phyloP scores from a whole-genome alignment of 2,329 filamentous ascomycete genomes.

The Sporothrix curviconia region DNA sequence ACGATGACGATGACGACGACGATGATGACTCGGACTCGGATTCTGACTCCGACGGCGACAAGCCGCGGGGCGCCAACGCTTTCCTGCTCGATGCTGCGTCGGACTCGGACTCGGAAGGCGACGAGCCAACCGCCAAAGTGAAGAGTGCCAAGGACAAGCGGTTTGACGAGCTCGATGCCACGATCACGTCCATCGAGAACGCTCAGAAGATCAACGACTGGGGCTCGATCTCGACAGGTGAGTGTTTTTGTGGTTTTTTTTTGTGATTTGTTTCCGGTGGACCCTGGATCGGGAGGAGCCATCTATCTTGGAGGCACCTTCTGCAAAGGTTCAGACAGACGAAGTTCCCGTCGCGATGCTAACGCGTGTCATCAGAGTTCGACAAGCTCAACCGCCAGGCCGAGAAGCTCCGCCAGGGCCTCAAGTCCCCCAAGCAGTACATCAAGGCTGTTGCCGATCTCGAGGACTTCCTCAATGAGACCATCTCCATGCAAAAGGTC shows the following conservation, averaged over 20 bases:
- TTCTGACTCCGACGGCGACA: slow-evolving; percentile 50
- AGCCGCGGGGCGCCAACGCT: slow-evolving; percentile 64
- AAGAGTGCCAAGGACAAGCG: slow-evolving; percentile 99
- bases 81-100: slow-evolving; percentile 70
- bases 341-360: background rate
- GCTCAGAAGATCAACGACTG: slow-evolving; percentile 97
- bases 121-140: slow-evolving; percentile 77
- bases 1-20: slow-evolving; percentile 42
- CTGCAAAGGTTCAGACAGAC: too few species aligned
- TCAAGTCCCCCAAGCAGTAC: slow-evolving; percentile 81
- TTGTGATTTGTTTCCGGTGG: too few species aligned
- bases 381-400: slow-evolving; percentile 90
- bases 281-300: too few species aligned
- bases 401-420: slow-evolving; percentile 67
- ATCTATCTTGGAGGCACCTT: too few species aligned
- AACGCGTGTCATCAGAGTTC: slow-evolving; percentile 56
- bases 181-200: slow-evolving; percentile 88
- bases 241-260: slow-evolving; percentile 31
- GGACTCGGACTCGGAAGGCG: slow-evolving; percentile 71
- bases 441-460: slow-evolving; percentile 89
- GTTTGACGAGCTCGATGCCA: slow-evolving; percentile 84
- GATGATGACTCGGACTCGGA: slow-evolving; percentile 34
- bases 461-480: slow-evolving; percentile 90
- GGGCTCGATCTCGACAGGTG: slow-evolving; percentile 85
- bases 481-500: slow-evolving; percentile 91